Conservation (phyloP, 805 yeast species). For the Saccharomycopsis sp. region DNA sequence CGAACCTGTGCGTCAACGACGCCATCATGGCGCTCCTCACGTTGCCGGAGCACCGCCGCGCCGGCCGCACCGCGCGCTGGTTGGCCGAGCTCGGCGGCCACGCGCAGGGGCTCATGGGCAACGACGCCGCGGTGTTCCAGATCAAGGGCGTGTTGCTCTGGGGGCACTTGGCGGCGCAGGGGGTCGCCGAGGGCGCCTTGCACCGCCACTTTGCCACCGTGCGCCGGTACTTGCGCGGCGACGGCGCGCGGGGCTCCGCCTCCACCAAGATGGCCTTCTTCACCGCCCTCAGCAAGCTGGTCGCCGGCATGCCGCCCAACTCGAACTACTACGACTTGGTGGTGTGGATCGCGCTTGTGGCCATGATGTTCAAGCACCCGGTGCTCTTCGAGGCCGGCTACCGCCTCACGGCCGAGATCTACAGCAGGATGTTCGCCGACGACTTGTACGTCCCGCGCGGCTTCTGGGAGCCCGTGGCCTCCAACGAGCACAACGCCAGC, state of each 20-base stretch:
- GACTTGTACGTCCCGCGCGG: background rate
- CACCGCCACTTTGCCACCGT: conserved; percentile 2
- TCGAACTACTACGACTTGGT: background rate
- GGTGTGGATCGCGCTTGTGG: background rate
- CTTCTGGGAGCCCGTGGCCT: conserved; percentile 2
- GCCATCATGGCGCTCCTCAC: conserved; percentile 2
- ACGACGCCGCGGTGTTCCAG: conserved; percentile 14
- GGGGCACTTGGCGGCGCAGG: conserved; percentile 9
- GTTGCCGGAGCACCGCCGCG: conserved; percentile 8
- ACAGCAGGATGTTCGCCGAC: conserved; percentile 1
- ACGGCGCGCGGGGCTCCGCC: background rate
- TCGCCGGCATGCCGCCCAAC: background rate
- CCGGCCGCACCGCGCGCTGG: conserved; percentile 4
- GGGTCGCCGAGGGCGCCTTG: conserved; percentile 9
- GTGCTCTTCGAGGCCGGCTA: conserved; percentile 6
- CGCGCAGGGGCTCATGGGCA: background rate
- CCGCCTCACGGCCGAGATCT: background rate
- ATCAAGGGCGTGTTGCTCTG: conserved; percentile 7
- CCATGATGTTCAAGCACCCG: conserved; percentile 4
- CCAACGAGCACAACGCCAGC: no score
- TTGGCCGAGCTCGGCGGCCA: background rate
- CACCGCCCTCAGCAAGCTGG: conserved; percentile 10
- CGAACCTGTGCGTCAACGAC: background rate
- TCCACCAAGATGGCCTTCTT: conserved; percentile 4
- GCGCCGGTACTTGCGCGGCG: background rate